Evolutionary conservation across 2,329 filamentous ascomycete genomes (phyloP).

Genomic region (Hymenotorrendiella dingleyae): DNA sequence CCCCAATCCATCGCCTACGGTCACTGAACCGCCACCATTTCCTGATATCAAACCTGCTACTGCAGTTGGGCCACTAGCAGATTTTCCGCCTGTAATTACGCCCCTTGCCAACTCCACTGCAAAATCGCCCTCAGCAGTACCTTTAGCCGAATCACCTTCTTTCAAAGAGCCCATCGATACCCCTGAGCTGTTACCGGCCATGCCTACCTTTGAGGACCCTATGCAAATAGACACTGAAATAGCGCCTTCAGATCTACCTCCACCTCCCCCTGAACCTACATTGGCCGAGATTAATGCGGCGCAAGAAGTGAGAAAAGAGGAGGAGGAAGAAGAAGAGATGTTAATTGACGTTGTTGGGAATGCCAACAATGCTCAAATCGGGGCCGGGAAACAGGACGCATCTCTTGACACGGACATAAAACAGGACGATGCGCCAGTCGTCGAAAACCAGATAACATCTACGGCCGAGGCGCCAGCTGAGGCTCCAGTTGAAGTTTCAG

Average conservation of each 20-base stretch:
- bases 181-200: no score
- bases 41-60: not conserved
- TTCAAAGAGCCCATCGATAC: not conserved
- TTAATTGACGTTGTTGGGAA: slow-evolving; percentile 22
- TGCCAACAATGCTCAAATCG: slow-evolving; percentile 13
- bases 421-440: not conserved
- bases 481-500: no score
- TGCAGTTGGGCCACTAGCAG: not conserved
- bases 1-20: slow-evolving; percentile 17
- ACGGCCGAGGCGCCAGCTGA: not conserved
- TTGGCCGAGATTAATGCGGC: slow-evolving; percentile 8
- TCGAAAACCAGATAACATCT: no score
- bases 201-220: slow-evolving; percentile 10
- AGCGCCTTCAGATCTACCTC: slow-evolving; percentile 13
- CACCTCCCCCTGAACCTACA: slow-evolving; percentile 17
- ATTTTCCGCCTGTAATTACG: no score
- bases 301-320: slow-evolving; percentile 14
- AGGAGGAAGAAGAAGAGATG: slow-evolving; percentile 26
- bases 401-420: not conserved
- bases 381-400: not conserved
- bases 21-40: slow-evolving; percentile 1
- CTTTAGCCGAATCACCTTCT: not conserved
- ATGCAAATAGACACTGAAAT: slow-evolving; percentile 16
- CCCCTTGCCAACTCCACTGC: no score
- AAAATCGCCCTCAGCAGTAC: no score